phyloP scores from a whole-genome alignment of 202 grass and related monocot species.

The Digitaria exilis region DNA sequence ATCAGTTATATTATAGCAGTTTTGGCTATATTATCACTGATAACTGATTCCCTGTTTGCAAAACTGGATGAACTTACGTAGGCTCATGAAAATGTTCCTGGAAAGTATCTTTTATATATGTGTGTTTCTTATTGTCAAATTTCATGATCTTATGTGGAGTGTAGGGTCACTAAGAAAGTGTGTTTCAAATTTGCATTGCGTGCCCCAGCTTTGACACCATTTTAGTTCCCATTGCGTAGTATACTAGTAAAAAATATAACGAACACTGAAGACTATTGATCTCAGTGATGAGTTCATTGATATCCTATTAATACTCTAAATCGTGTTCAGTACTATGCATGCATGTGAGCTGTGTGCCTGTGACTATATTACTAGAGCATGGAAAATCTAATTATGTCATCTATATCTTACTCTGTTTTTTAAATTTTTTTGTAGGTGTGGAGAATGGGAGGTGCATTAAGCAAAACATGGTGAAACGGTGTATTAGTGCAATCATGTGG shows the following conservation, averaged over 20 bases:
- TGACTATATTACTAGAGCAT: neutral
- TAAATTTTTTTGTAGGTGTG: neutral
- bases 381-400: neutral
- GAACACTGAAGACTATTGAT: neutral
- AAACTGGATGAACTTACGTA: neutral
- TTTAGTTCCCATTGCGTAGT: neutral
- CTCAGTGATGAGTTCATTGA: neutral
- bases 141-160: neutral
- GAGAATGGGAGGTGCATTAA: too few relatives aligned
- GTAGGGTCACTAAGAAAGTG: neutral
- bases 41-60: neutral
- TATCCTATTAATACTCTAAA: neutral
- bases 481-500: neutral
- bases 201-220: neutral
- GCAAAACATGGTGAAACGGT: too few relatives aligned
- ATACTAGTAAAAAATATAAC: neutral
- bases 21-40: neutral
- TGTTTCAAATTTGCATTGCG: neutral
- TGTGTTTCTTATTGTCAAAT: neutral
- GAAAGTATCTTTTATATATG: too few relatives aligned
- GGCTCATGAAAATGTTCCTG: too few relatives aligned
- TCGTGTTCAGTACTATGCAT: neutral
- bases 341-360: neutral
- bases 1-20: neutral
- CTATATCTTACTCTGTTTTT: neutral